These are phyloP conservation scores for Fagus sylvatica DNA, from an alignment of 306 rosid species.

Conservation along the genomic window DNA sequence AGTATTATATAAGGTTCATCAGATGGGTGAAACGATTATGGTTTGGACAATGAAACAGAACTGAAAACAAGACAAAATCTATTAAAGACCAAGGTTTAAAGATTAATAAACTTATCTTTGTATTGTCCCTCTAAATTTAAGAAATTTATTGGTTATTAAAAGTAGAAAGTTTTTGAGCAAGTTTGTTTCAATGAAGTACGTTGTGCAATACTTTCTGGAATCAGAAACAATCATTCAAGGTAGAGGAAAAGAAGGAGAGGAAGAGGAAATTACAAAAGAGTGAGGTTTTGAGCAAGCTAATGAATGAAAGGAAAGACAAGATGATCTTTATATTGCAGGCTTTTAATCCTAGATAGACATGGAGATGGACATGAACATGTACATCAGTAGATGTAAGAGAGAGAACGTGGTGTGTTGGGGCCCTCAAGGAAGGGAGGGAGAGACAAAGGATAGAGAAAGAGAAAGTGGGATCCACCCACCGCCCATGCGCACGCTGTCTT, in stretches of 20 bases:
- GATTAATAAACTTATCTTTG: background rate
- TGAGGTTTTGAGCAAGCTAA: constrained; percentile 30
- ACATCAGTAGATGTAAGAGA: background rate
- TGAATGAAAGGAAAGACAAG: background rate
- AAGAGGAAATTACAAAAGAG: background rate
- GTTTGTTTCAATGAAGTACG: background rate
- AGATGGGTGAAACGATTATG: background rate
- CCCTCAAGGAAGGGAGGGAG: background rate
- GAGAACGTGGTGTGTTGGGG: constrained; percentile 41
- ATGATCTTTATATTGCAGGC: constrained; percentile 32
- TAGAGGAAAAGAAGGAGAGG: background rate
- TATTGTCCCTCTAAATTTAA: background rate
- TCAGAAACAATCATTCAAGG: constrained; percentile 30
- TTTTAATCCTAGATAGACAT: constrained; percentile 8
- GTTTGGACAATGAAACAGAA: background rate
- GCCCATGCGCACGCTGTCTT: constrained; percentile 83
- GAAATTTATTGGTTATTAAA: background rate
- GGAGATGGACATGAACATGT: constrained; percentile 6
- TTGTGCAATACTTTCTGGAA: constrained; percentile 2
- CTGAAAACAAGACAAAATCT: background rate
- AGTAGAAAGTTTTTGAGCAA: background rate
- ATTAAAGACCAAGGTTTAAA: background rate
- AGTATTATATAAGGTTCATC: background rate
- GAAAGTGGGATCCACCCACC: constrained; percentile 63
- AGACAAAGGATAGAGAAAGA: constrained; percentile 13